Percentiles rank a stretch among this genome's conserved stretches.
Conservation (phyloP, 352 stramenopile species). For the Phytophthora chlamydospora region DNA sequence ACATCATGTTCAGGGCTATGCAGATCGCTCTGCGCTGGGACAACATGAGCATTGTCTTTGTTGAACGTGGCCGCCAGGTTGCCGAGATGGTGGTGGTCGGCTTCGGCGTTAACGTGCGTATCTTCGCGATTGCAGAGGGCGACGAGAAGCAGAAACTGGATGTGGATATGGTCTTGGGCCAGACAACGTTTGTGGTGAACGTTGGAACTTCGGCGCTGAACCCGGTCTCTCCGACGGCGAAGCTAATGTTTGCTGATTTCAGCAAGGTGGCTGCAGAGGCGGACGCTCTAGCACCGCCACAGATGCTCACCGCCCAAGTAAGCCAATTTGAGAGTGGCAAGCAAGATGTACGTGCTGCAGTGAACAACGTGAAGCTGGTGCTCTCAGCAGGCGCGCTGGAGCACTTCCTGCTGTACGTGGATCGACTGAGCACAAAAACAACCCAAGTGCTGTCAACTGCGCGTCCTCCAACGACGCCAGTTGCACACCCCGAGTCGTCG, state of each 20-base stretch:
- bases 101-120: conserved; percentile 55
- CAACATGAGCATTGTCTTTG: conserved; percentile 60
- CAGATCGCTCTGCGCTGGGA: conserved; percentile 56
- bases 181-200: conserved; percentile 61
- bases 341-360: conserved; percentile 41
- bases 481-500: conserved; percentile 38
- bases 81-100: conserved; percentile 56
- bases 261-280: conserved; percentile 34
- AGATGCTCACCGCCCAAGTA: conserved; percentile 54
- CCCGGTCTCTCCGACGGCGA: conserved; percentile 46
- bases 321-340: conserved; percentile 55
- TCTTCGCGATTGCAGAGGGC: conserved; percentile 46
- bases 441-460: conserved; percentile 56
- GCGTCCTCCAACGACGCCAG: conserved; percentile 37
- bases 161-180: conserved; percentile 52
- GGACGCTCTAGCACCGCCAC: conserved; percentile 38
- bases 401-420: conserved; percentile 67
- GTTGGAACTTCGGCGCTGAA: conserved; percentile 40
- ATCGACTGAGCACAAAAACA: conserved; percentile 59
- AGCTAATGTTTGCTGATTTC: conserved; percentile 66
- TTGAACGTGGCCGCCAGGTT: conserved; percentile 47
- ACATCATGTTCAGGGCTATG: conserved; percentile 66
- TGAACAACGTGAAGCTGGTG: conserved; percentile 62
- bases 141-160: conserved; percentile 57
- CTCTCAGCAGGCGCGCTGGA: conserved; percentile 53